These are phyloP conservation scores for Aspergillus aculeatus DNA, from an alignment of 2,329 filamentous ascomycete genomes.

Conservation along the genomic window DNA sequence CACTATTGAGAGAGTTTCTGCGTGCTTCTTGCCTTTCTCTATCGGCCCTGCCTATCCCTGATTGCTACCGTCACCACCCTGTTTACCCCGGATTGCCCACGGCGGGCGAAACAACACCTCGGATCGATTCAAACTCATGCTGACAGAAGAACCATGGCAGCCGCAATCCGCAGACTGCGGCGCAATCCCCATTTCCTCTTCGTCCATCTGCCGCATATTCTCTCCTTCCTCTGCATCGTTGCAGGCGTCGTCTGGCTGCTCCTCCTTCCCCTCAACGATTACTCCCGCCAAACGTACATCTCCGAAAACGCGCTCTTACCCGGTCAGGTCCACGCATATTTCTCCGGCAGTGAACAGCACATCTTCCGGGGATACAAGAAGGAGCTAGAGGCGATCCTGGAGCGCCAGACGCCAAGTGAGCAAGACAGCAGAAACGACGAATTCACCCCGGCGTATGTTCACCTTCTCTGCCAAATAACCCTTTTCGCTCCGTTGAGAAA, in stretches of 20 bases:
- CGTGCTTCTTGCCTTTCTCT: not conserved
- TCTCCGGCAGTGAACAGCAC: constrained; percentile 92
- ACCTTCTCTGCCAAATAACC: not conserved
- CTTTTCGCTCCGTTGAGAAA: not conserved
- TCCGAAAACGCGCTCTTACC: constrained; percentile 95
- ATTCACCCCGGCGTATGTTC: constrained; percentile 30
- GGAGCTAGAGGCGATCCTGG: constrained; percentile 63
- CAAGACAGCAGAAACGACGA: constrained; percentile 17
- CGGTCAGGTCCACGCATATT: constrained; percentile 97
- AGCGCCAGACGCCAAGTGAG: constrained; percentile 16
- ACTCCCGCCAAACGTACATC: constrained; percentile 90
- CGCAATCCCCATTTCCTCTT: constrained; percentile 74
- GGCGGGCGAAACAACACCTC: constrained; percentile 15
- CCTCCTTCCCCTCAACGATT: constrained; percentile 82
- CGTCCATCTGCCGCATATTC: constrained; percentile 76
- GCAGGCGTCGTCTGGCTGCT: constrained; percentile 88
- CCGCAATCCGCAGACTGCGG: constrained; percentile 57
- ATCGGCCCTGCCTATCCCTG: constrained; percentile 2
- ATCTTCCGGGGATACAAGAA: constrained; percentile 86
- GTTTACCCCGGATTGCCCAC: constrained; percentile 16
- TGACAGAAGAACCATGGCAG: constrained; percentile 29
- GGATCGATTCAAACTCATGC: constrained; percentile 6
- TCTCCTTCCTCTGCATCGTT: constrained; percentile 80
- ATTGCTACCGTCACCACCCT: constrained; percentile 1
- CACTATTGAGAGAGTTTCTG: too few relatives aligned